Base-by-base conservation (phyloP, 1,139 yeast genomes). In the Diutina rugosa region DNA sequence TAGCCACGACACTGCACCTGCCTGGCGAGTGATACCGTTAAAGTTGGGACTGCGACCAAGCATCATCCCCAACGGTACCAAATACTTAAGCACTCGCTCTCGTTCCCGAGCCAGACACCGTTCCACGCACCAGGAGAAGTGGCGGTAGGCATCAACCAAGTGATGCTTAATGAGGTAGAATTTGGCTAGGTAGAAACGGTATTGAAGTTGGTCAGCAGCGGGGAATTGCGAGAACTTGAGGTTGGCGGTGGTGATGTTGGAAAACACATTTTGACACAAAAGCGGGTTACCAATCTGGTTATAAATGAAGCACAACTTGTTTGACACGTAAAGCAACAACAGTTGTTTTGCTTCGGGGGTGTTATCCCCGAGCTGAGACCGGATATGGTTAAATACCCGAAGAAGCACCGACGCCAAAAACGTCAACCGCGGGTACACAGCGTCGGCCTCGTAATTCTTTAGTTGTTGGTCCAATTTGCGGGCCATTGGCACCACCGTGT, bases 261-360 rank as follows among this genome's bases (percentile, higher is more conserved):
- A 79, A 67, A 87, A 86, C 54, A 88, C 87, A 64, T 86, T 87
- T 41, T 87, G 81, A 66, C 95, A 87, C 12, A 86, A 72, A 57
- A 84, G 72, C 3, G 91, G 90, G 55, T 82, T 84, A 54, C 76
- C 80, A 47, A 86, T 75, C 56, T 71, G 72, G 66, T 84, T 85
- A 66, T 88, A 88, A 1, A 82, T 71, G 59, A 78, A 74, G 66
- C 93, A 87, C 51, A 87, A 69, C 56, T 76, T 72, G 30, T 77
- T 77, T 4, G 88, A 85, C 12, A 85, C 72, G 60, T 74, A 78
- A 47, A 86, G 64, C 45, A 87, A 72, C 32, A 85, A 72, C 14
- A 76, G 69, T 56, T 79, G 79, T 61, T 85, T 84, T 53, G 55
- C 55, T 1, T 59, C 58, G 21, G 68, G 70, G 56, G 65, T 67